Base-by-base conservation (phyloP, 1,139 yeast species). In the Nakaseomyces uthaithaninus region DNA sequence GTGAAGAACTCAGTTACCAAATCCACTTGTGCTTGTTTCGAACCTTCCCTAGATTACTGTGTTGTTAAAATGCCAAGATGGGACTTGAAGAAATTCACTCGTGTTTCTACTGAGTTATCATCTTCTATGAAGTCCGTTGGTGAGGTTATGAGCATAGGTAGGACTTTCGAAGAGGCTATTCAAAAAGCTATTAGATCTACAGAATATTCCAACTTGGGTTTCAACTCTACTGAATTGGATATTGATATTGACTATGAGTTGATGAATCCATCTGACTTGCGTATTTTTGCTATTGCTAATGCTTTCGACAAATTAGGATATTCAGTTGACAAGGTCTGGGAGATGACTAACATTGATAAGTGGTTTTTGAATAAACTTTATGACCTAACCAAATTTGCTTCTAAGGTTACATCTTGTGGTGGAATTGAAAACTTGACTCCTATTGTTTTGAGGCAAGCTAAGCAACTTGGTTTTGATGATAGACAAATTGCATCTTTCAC, bases 111-210 rank as follows among this genome's bases (percentile, higher is more conserved):
- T 43, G 74, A 81, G 58, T 74, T 91, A 55, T 82, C 94, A 27
- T 89, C 97, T 4, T 80, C 95, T 35, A 91, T 91, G 98, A 91
- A 91, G 67, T 87, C 96, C 51, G 98, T 91, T 47, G 98, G 98
- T 71, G 98, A 91, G 67, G 98, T 91, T 44, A 91, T 91, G 98
- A 76, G 94, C 49, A 87, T 91, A 63, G 98, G 98, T 61, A 77
- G 98, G 66, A 91, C 95, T 12, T 91, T 91, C 54, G 98, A 91
- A 66, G 98, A 91, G 65, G 95, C 98, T 31, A 85, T 91, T 49
- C 98, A 91, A 68, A 91, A 91, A 69, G 98, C 97, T 42, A 89
- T 91, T 51, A 78, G 98, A 66, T 87, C 96, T 12, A 86, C 94
- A 35, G 98, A 91, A 61, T 89, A 89, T 64, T 89, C 84, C 52